phyloP scores from a whole-genome alignment of 2,329 filamentous ascomycete genomes.

The Macrophomina pseudophaseolina region DNA sequence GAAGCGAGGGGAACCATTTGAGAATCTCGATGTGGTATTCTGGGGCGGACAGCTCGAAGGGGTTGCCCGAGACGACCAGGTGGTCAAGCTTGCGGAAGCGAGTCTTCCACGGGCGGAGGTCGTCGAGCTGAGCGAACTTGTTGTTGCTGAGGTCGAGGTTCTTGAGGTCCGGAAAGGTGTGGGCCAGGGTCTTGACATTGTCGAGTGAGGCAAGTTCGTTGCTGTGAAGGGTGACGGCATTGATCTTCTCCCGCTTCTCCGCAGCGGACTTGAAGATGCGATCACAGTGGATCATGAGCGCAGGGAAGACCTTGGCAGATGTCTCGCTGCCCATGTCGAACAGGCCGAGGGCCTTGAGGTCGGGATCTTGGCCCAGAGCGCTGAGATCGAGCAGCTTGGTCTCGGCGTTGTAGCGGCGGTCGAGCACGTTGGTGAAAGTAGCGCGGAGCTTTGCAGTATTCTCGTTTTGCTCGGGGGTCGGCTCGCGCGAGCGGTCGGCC shows the following conservation, averaged over 20 bases:
- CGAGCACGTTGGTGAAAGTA: slow-evolving; percentile 71
- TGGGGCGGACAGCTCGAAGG: slow-evolving; percentile 59
- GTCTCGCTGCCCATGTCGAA: slow-evolving; percentile 70
- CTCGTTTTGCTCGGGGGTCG: neutral
- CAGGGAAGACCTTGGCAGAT: slow-evolving; percentile 87
- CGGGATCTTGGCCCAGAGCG: slow-evolving; percentile 72
- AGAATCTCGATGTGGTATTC: slow-evolving; percentile 71
- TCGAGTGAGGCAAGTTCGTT: slow-evolving; percentile 77
- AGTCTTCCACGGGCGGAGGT: slow-evolving; percentile 75
- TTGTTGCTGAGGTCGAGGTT: slow-evolving; percentile 91
- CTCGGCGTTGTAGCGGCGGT: slow-evolving; percentile 71
- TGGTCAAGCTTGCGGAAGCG: slow-evolving; percentile 82
- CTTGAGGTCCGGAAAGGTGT: slow-evolving; percentile 81
- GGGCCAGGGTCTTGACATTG: slow-evolving; percentile 75
- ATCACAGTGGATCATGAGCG: slow-evolving; percentile 85
- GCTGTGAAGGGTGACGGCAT: slow-evolving; percentile 79
- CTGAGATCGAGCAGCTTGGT: slow-evolving; percentile 83
- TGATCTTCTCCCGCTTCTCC: slow-evolving; percentile 77
- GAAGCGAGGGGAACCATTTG: slow-evolving; percentile 82
- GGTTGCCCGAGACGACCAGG: slow-evolving; percentile 78
- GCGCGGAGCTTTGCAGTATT: slow-evolving; percentile 33
- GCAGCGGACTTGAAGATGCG: slow-evolving; percentile 72
- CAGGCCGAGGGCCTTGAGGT: slow-evolving; percentile 75
- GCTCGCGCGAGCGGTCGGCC: slow-evolving; percentile 21
- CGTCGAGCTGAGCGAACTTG: slow-evolving; percentile 70